These are phyloP conservation scores for Phaffia rhodozyma DNA, from an alignment of 1,284 basidiomycete species.

Conservation along the genomic window DNA sequence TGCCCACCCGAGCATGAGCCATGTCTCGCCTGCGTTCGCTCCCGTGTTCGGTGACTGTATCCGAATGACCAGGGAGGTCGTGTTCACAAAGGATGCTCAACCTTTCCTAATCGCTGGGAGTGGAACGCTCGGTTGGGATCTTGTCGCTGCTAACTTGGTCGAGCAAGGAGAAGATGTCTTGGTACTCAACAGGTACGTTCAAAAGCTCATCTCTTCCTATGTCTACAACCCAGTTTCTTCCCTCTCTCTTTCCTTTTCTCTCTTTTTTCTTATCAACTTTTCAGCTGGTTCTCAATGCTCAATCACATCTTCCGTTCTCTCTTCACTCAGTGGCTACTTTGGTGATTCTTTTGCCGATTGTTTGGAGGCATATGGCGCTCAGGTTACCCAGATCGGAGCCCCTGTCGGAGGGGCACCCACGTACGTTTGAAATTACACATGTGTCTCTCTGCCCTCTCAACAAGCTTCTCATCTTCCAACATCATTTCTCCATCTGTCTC, in stretches of 20 bases:
- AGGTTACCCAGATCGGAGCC: conserved; percentile 75
- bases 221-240: too few species aligned
- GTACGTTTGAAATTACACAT: conserved; percentile 21
- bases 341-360: conserved; percentile 70
- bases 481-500: not conserved
- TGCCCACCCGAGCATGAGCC: conserved; percentile 59
- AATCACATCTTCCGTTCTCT: conserved; percentile 30
- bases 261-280: too few species aligned
- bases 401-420: conserved; percentile 66
- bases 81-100: conserved; percentile 64
- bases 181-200: conserved; percentile 47
- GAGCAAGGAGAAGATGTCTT: conserved; percentile 66
- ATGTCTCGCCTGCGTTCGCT: conserved; percentile 83
- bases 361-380: conserved; percentile 76
- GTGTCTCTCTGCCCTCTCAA: not conserved
- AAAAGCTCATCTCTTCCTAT: too few species aligned
- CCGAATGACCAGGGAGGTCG: conserved; percentile 67
- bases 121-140: conserved; percentile 84
- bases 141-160: conserved; percentile 66
- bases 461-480: not conserved
- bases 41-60: conserved; percentile 76
- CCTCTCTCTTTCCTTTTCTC: not conserved
- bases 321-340: conserved; percentile 64
- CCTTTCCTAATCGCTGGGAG: conserved; percentile 84
- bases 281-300: too few species aligned